Evolutionary conservation across 192 early-diverging fungal genomes (phyloP).

Genomic region (Phlyctochytrium arcticum): DNA sequence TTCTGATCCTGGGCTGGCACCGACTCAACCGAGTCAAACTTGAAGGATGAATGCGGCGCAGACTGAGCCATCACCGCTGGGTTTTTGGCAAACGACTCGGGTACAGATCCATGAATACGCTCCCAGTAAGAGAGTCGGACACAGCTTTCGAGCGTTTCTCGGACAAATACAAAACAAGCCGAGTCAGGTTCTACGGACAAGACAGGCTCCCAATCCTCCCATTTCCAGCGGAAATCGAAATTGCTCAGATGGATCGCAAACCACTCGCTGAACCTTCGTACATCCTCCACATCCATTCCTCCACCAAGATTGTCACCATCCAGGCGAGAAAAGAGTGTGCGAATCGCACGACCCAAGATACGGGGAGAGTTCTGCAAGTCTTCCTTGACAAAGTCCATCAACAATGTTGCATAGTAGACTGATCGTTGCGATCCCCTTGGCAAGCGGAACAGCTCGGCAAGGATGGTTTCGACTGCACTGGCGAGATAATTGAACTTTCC

Average conservation of each 20-base stretch:
- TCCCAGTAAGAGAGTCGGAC: constrained; percentile 88
- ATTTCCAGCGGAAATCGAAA: constrained; percentile 87
- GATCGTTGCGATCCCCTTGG: constrained; percentile 41
- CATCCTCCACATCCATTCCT: constrained; percentile 80
- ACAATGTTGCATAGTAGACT: constrained; percentile 69
- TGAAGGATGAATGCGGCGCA: constrained; percentile 69
- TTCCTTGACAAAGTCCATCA: constrained; percentile 70
- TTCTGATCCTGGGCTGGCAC: constrained; percentile 19
- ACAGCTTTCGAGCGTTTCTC: constrained; percentile 82
- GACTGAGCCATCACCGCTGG: constrained; percentile 54
- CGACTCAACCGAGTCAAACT: constrained; percentile 54
- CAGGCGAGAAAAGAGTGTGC: constrained; percentile 61
- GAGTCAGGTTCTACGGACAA: constrained; percentile 48
- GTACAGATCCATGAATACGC: constrained; percentile 73
- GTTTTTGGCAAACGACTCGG: constrained; percentile 51
- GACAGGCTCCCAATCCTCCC: constrained; percentile 71
- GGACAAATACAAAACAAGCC: constrained; percentile 69
- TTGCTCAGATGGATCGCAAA: constrained; percentile 91
- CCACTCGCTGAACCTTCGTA: constrained; percentile 80
- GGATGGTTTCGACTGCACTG: constrained; percentile 52
- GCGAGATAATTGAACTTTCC: constrained; percentile 48
- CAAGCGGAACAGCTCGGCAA: constrained; percentile 54
- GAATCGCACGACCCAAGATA: constrained; percentile 62
- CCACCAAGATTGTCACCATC: constrained; percentile 30
- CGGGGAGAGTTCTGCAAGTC: constrained; percentile 54